Evolutionary conservation across 177 flowering plant genomes (phyloP).

Genomic region (Vitis hybrid): DNA sequence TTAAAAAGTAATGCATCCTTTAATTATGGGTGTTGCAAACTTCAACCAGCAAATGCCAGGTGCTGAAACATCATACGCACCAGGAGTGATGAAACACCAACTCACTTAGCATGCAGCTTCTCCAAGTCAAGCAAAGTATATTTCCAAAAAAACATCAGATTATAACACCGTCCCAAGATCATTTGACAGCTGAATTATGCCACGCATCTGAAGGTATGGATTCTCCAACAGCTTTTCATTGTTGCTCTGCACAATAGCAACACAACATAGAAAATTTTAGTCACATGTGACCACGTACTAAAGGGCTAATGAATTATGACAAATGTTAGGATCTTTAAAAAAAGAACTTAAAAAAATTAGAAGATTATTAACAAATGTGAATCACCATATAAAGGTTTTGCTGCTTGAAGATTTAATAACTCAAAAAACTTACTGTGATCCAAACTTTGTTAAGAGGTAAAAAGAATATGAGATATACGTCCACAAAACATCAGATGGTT

Average conservation of each 20-base stretch:
- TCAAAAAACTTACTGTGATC: no score
- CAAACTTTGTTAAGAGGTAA: no score
- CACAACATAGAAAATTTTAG: constrained; percentile 6
- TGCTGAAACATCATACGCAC: constrained; percentile 13
- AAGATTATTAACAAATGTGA: no score
- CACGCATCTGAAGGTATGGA: constrained; percentile 98
- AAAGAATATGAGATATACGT: no score
- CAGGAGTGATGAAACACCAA: constrained; percentile 2
- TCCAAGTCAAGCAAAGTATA: constrained; percentile 11
- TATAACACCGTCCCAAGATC: constrained; percentile 52
- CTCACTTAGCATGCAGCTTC: constrained; percentile 1
- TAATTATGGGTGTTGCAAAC: not conserved
- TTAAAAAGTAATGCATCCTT: constrained; percentile 12
- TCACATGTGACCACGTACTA: not conserved
- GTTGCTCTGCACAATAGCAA: constrained; percentile 66
- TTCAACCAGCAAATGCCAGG: constrained; percentile 13
- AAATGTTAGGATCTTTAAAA: not conserved
- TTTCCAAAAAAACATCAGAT: constrained; percentile 8
- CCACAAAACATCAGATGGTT: no score
- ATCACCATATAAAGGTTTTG: no score
- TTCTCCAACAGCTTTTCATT: constrained; percentile 97
- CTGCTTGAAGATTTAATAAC: no score
- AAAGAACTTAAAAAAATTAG: no score
- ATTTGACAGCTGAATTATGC: constrained; percentile 85
- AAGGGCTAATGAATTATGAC: not conserved